Conservation (phyloP, 192 early-diverging fungal genomes). For the Linnemannia schmuckeri region DNA sequence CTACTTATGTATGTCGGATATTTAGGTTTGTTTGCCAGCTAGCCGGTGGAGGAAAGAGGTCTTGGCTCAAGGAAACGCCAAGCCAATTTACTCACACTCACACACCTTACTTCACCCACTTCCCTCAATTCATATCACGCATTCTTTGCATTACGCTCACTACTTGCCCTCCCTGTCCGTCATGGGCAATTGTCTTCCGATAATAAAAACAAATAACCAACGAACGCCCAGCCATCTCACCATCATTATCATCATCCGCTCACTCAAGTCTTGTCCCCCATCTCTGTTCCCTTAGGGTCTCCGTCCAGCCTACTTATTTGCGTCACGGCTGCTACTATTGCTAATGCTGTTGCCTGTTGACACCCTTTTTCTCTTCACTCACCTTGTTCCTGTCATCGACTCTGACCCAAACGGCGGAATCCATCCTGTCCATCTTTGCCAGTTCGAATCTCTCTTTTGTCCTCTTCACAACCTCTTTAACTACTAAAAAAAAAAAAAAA, state of each 20-base stretch:
- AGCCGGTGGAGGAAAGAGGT: background rate
- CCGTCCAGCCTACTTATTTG: background rate
- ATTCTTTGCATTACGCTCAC: background rate
- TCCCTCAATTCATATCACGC: background rate
- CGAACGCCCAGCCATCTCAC: background rate
- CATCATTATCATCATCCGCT: background rate
- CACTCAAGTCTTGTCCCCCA: too few species aligned
- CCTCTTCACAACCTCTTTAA: background rate
- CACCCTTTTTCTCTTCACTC: background rate
- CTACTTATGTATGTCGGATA: background rate
- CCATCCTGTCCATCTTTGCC: background rate
- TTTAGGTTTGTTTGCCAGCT: background rate
- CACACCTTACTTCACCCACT: background rate
- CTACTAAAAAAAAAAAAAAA: background rate
- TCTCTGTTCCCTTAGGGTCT: background rate
- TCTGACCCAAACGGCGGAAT: background rate
- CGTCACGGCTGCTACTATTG: background rate
- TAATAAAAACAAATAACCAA: background rate
- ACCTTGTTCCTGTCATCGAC: background rate
- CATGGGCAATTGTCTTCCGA: background rate
- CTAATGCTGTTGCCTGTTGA: background rate
- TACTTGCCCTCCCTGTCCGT: background rate
- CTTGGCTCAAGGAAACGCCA: conserved; percentile 18
- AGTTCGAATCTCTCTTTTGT: too few species aligned
- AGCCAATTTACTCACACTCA: background rate